These are phyloP conservation scores for Hysterangium stoloniferum DNA, from an alignment of 768 basidiomycete genomes.

Conservation along the genomic window DNA sequence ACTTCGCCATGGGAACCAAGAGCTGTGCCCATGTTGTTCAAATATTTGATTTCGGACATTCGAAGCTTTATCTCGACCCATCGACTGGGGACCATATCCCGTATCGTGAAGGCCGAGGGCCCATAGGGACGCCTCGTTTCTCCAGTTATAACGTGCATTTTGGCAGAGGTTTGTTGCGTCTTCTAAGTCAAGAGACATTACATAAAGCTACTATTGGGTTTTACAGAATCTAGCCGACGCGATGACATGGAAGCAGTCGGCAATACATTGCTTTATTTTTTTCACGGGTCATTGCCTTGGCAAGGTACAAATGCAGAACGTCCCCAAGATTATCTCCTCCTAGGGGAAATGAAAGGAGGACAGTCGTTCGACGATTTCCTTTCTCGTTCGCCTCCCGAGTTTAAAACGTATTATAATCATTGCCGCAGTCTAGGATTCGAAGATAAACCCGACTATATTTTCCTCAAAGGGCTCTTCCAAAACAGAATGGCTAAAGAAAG, in stretches of 20 bases:
- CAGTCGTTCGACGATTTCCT: background rate
- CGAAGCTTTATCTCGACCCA: slow-evolving; percentile 12
- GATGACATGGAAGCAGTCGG: slow-evolving; percentile 33
- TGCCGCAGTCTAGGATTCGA: slow-evolving; percentile 17
- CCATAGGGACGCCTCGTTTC: slow-evolving; percentile 15
- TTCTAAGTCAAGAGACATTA: background rate
- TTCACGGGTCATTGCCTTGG: slow-evolving; percentile 29
- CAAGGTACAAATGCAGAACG: slow-evolving; percentile 13
- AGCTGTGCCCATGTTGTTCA: slow-evolving; percentile 12
- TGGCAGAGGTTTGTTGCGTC: slow-evolving; percentile 12
- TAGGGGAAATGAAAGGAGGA: slow-evolving; percentile 17
- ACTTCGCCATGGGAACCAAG: slow-evolving; percentile 16
- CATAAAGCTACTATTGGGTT: background rate
- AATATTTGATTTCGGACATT: slow-evolving; percentile 21
- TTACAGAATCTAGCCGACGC: slow-evolving; percentile 18
- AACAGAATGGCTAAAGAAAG: background rate
- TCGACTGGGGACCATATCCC: slow-evolving; percentile 16
- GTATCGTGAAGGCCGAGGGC: slow-evolving; percentile 9
- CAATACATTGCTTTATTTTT: slow-evolving; percentile 28
- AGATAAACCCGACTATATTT: slow-evolving; percentile 17
- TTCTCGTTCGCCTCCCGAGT: slow-evolving; percentile 12
- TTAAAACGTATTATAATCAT: slow-evolving; percentile 15
- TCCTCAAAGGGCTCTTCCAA: slow-evolving; percentile 14
- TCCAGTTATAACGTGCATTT: slow-evolving; percentile 15
- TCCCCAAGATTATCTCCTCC: slow-evolving; percentile 4